These are phyloP conservation scores for Chaetomium globosum DNA, from an alignment of 2,329 filamentous ascomycete species.

Conservation along the genomic window DNA sequence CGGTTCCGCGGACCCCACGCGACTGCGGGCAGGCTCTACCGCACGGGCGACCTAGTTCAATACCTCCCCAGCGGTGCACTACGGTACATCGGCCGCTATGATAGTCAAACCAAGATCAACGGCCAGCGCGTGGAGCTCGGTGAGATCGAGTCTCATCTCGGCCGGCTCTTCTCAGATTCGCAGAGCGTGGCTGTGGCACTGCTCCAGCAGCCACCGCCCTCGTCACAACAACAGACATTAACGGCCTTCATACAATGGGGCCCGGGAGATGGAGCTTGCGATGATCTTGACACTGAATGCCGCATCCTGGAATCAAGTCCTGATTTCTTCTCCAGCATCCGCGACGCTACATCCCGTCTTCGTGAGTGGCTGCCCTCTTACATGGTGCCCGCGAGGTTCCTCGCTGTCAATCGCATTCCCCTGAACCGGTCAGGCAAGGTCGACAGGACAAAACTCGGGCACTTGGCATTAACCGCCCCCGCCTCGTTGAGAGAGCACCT, in stretches of 20 bases:
- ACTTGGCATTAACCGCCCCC: neutral
- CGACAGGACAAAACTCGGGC: conserved; percentile 8
- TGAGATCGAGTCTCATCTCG: conserved; percentile 47
- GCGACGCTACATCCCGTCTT: conserved; percentile 3
- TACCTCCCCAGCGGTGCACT: conserved; percentile 29
- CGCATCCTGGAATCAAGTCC: conserved; percentile 7
- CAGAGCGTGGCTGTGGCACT: conserved; percentile 4
- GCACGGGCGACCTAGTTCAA: conserved; percentile 53
- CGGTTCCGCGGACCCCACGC: conserved; percentile 26
- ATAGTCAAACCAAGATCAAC: conserved; percentile 61
- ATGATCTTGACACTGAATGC: conserved; percentile 4
- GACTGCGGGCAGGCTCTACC: conserved; percentile 41
- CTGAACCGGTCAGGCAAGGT: conserved; percentile 6
- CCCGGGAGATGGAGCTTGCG: conserved; percentile 4
- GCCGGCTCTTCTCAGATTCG: conserved; percentile 6
- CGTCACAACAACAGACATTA: conserved; percentile 1
- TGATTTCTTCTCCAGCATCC: conserved; percentile 8
- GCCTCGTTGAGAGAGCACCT: neutral
- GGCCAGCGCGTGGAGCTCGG: conserved; percentile 61
- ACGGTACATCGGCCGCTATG: conserved; percentile 56
- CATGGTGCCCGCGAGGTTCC: conserved; percentile 4
- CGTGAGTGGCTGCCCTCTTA: conserved; percentile 4
- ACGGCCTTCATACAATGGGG: conserved; percentile 7
- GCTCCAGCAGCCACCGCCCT: conserved; percentile 3
- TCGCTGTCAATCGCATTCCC: conserved; percentile 10